Evolutionary conservation across 176 grass and related monocot genomes (phyloP).

Genomic region (Thinopyrum elongatum): DNA sequence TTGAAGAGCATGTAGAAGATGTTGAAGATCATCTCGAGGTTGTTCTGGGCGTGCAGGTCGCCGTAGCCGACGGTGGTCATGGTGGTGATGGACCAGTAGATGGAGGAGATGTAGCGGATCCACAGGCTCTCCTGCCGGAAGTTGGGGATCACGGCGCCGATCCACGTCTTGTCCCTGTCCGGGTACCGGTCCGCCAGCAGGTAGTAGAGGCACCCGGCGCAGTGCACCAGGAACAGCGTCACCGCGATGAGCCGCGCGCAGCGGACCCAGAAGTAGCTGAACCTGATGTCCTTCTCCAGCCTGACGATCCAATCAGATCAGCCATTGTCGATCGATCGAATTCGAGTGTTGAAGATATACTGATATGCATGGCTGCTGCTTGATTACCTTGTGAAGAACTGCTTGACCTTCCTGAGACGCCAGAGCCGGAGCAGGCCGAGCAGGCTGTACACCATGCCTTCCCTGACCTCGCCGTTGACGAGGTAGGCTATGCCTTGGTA

Average conservation of each 20-base stretch:
- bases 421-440: slow-evolving; percentile 82
- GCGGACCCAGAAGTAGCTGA: slow-evolving; percentile 98
- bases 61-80: slow-evolving; percentile 99
- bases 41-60: slow-evolving; percentile 91
- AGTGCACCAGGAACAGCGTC: slow-evolving; percentile 91
- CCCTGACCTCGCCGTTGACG: slow-evolving; percentile 58
- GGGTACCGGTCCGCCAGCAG: slow-evolving; percentile 84
- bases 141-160: slow-evolving; percentile 78
- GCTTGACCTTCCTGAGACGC: slow-evolving; percentile 88
- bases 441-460: slow-evolving; percentile 52
- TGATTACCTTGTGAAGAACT: slow-evolving; percentile 87
- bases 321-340: not conserved
- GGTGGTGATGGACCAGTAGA: slow-evolving; percentile 98
- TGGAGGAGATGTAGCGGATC: slow-evolving; percentile 82
- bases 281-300: slow-evolving; percentile 96
- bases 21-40: slow-evolving; percentile 94
- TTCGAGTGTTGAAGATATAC: too few species aligned
- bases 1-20: slow-evolving; percentile 99
- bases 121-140: slow-evolving; percentile 76
- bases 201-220: slow-evolving; percentile 83
- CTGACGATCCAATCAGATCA: slow-evolving; percentile 16
- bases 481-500: slow-evolving; percentile 77
- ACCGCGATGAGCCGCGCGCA: slow-evolving; percentile 64
- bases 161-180: slow-evolving; percentile 82
- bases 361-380: too few species aligned